phyloP scores from a whole-genome alignment of 2,329 filamentous ascomycete species.

The Colletotrichum musicola region DNA sequence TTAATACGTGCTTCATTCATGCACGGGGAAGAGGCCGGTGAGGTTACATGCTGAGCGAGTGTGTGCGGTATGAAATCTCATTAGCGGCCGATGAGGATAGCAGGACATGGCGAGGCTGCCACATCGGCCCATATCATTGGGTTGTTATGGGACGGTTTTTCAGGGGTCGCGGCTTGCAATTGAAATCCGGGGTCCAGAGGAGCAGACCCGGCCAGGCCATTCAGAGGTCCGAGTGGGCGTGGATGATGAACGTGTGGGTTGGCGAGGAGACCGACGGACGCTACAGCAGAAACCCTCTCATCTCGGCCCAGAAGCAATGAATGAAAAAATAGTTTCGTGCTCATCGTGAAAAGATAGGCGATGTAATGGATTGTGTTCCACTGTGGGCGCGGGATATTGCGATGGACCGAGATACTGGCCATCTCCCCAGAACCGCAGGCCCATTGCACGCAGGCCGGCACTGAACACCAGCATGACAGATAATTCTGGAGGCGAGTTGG shows the following conservation, averaged over 20 bases:
- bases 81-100: constrained; percentile 30
- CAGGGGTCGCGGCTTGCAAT: constrained; percentile 21
- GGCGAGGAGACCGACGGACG: constrained; percentile 16
- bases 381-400: constrained; percentile 25
- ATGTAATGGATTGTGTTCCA: constrained; percentile 22
- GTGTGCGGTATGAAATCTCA: constrained; percentile 23
- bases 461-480: not conserved
- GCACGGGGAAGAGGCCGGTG: constrained; percentile 37
- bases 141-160: constrained; percentile 20
- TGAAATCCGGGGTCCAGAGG: constrained; percentile 28
- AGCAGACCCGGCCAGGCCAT: constrained; percentile 21
- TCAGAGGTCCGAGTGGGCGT: constrained; percentile 24
- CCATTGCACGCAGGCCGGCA: constrained; percentile 6
- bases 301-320: not conserved
- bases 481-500: not conserved
- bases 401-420: constrained; percentile 17
- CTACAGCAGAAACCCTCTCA: constrained; percentile 1
- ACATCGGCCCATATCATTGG: constrained; percentile 17
- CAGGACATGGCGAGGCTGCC: constrained; percentile 25
- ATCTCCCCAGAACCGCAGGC: constrained; percentile 18
- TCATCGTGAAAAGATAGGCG: not conserved
- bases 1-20: constrained; percentile 37
- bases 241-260: constrained; percentile 8
- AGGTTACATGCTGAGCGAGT: constrained; percentile 25
- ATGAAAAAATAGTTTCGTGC: not conserved